Evolutionary conservation across 495 filamentous ascomycete species (phyloP).

Genomic region (Lindgomyces ingoldianus): DNA sequence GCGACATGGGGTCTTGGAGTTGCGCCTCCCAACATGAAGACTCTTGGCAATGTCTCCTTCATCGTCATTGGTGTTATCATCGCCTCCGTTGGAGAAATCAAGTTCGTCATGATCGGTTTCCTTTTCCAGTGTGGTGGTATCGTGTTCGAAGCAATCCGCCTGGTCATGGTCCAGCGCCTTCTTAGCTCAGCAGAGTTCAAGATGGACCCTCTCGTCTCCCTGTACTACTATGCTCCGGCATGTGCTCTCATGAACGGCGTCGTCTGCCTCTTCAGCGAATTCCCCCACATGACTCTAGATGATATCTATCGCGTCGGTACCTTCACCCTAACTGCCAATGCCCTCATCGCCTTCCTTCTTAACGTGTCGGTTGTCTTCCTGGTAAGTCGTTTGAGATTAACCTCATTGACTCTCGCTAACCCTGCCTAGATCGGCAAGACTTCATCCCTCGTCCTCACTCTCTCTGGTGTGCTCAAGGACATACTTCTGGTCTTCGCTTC

Average conservation of each 20-base stretch:
- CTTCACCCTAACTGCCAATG: constrained; percentile 75
- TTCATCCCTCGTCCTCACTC: constrained; percentile 91
- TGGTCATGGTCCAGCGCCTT: constrained; percentile 88
- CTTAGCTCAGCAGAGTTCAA: constrained; percentile 89
- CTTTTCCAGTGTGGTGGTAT: constrained; percentile 83
- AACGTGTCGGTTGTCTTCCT: constrained; percentile 95
- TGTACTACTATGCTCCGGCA: constrained; percentile 94
- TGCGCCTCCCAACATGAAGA: constrained; percentile 72
- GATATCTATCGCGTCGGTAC: constrained; percentile 77
- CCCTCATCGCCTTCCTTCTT: constrained; percentile 77
- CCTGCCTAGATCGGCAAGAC: constrained; percentile 85
- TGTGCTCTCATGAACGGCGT: constrained; percentile 87
- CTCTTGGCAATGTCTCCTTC: constrained; percentile 79
- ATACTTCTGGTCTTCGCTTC: constrained; percentile 89
- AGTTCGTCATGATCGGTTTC: constrained; percentile 84
- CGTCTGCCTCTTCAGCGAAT: constrained; percentile 76
- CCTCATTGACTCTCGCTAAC: constrained; percentile 19
- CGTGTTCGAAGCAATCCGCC: constrained; percentile 83
- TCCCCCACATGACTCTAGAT: constrained; percentile 66
- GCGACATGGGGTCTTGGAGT: constrained; percentile 82
- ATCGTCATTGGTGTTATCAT: constrained; percentile 90
- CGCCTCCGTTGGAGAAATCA: constrained; percentile 89
- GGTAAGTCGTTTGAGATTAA: constrained; percentile 56
- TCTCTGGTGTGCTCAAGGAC: constrained; percentile 98
- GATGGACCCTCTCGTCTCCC: constrained; percentile 94